Evolutionary conservation across 495 filamentous ascomycete genomes (phyloP), one percentile per base, ranked within the genome.

Genomic region (Pseudotulostoma volvatum): DNA sequence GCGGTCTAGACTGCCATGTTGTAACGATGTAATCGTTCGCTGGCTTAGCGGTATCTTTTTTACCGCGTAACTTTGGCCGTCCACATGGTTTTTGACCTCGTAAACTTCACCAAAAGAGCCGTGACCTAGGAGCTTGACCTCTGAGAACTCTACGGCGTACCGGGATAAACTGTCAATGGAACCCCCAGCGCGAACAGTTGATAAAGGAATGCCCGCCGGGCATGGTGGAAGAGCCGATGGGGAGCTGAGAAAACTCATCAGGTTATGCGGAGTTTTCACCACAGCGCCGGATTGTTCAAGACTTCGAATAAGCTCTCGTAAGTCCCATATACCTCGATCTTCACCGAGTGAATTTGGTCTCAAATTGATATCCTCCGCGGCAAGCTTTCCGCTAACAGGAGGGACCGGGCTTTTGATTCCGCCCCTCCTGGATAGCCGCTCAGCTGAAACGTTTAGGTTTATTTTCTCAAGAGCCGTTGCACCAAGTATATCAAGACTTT

Each of bases 61-160:
- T 35, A 73, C 52, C 0, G 68, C 68, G 41, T 73, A 73, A 23
- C 56, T 50, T 36, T 65, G 65, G 2, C 60, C 63, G 37, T 73
- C 68, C 4, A 73, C 59, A 28, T 64, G 59, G 33, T 73, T 67
- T 11, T 46, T 59, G 28, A 64, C 68, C 31, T 68, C 61, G 37
- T 65, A 70, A 5, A 73, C 68, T 18, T 67, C 61, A 3, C 68
- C 68, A 39, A 70, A 73, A 1, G 66, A 67, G 3, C 68, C 68
- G 33, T 57, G 66, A 3, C 68, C 68, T 4, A 73, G 46, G 3
- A 71, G 36, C 17, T 51, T 57, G 11, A 65, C 38, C 32, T 68
- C 60, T 1, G 44, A 48, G 33, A 68, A 68, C 34, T 68, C 62
- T 17, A 55, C 51, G 1, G 57, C 49, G 39, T 68, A 68, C 18